Conservation (phyloP, 2,329 filamentous ascomycete species). For the Penicillium olsonii region DNA sequence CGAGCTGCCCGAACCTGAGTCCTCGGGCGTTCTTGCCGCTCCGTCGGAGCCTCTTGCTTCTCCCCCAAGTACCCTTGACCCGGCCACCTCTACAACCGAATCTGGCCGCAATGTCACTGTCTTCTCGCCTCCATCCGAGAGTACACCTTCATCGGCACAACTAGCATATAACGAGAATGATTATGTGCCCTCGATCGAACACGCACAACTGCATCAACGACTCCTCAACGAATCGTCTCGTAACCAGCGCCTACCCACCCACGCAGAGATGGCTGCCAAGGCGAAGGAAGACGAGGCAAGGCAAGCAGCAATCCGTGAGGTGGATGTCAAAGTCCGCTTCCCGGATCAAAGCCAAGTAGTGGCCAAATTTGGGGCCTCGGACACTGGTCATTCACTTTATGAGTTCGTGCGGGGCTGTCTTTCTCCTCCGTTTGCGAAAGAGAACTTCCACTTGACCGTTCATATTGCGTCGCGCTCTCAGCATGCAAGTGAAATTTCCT, state of each 20-base stretch:
- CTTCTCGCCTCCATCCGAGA: constrained; percentile 74
- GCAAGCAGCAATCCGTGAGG: constrained; percentile 65
- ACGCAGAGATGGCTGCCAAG: constrained; percentile 75
- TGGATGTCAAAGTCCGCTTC: constrained; percentile 79
- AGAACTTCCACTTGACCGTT: constrained; percentile 72
- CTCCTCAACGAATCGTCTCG: constrained; percentile 73
- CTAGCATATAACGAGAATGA: constrained; percentile 69
- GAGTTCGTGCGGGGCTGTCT: constrained; percentile 73
- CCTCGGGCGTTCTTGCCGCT: neutral
- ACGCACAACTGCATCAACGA: constrained; percentile 78
- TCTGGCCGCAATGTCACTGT: constrained; percentile 60
- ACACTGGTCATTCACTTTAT: constrained; percentile 74
- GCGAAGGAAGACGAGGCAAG: constrained; percentile 66
- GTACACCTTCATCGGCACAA: constrained; percentile 73
- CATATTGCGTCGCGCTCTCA: constrained; percentile 39
- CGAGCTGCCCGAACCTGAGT: constrained; percentile 9
- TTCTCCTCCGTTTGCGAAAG: constrained; percentile 53
- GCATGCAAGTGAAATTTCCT: constrained; percentile 35
- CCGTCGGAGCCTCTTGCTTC: constrained; percentile 9
- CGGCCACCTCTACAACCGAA: constrained; percentile 36
- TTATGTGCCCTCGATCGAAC: constrained; percentile 78
- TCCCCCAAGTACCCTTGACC: constrained; percentile 20
- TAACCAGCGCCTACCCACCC: constrained; percentile 78
- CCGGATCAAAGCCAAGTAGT: constrained; percentile 81
- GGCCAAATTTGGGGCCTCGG: constrained; percentile 66